phyloP scores from a whole-genome alignment of 257 asterid genomes.

The Gardenia jasminoides region DNA sequence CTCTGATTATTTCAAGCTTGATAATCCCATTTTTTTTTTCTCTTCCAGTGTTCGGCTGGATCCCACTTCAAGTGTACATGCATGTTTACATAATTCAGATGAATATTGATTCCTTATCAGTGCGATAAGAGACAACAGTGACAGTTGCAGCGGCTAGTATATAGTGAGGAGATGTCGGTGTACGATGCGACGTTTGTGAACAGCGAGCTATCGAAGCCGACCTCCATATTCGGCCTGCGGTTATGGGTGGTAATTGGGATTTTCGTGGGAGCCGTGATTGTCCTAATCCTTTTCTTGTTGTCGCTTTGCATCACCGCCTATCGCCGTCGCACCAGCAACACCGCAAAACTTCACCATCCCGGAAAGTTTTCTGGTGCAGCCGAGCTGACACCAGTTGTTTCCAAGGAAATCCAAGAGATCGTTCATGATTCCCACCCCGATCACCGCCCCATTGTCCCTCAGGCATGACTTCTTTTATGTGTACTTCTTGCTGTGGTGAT shows the following conservation, averaged over 20 bases:
- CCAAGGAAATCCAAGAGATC: constrained; percentile 81
- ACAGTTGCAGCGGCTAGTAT: not conserved
- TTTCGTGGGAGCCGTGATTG: constrained; percentile 76
- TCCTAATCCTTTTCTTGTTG: constrained; percentile 61
- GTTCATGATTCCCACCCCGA: constrained; percentile 56
- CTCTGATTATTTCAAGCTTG: not conserved
- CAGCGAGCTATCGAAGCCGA: constrained; percentile 63
- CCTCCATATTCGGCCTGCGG: constrained; percentile 76
- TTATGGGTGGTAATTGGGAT: constrained; percentile 90
- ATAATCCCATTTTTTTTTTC: not conserved
- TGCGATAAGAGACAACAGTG: not conserved
- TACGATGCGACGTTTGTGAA: constrained; percentile 61
- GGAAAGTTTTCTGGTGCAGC: constrained; percentile 22
- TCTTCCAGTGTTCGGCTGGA: not conserved
- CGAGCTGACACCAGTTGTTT: constrained; percentile 59
- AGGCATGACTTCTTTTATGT: constrained; percentile 27
- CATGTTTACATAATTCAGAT: not conserved
- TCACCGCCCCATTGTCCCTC: constrained; percentile 58
- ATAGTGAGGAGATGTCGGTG: constrained; percentile 48
- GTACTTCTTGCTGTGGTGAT: not conserved
- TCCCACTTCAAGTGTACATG: not conserved
- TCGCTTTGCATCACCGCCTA: constrained; percentile 79
- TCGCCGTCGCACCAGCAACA: constrained; percentile 69
- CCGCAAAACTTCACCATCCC: constrained; percentile 28
- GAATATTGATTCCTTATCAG: not conserved